Conservation (phyloP, 345 rosid species). For the Viola odorata region DNA sequence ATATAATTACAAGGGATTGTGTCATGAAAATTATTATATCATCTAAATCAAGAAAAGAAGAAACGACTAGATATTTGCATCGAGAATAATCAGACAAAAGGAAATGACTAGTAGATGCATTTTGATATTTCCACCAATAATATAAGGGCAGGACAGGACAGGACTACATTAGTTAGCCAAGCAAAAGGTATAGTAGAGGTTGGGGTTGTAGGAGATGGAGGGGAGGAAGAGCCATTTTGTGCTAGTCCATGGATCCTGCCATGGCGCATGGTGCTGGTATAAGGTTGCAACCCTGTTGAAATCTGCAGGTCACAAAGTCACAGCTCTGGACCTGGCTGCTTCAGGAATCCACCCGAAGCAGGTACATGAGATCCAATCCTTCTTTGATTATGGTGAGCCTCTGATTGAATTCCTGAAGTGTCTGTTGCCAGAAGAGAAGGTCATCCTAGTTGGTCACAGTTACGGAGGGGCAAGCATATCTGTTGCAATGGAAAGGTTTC, state of each 20-base stretch:
- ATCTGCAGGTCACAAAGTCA: slow-evolving; percentile 11
- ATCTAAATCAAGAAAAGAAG: too few species aligned
- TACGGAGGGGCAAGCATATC: slow-evolving; percentile 7
- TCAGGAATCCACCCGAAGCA: slow-evolving; percentile 4
- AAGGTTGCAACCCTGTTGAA: slow-evolving; percentile 9
- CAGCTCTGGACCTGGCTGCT: slow-evolving; percentile 16
- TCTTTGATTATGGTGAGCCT: slow-evolving; percentile 3
- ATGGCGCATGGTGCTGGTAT: slow-evolving; percentile 27
- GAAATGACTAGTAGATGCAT: too few species aligned
- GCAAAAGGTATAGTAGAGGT: not conserved
- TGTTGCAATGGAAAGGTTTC: slow-evolving; percentile 10
- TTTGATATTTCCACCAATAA: too few species aligned
- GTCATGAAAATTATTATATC: too few species aligned
- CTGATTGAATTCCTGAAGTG: slow-evolving; percentile 5
- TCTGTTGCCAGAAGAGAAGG: slow-evolving; percentile 1
- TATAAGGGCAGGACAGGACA: too few species aligned
- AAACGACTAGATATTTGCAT: too few species aligned
- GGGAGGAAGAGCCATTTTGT: slow-evolving; percentile 4
- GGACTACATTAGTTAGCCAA: not conserved
- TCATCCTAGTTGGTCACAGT: slow-evolving; percentile 15
- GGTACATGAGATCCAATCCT: not conserved
- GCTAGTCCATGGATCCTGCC: slow-evolving; percentile 7
- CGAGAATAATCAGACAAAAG: too few species aligned
- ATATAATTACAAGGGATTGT: too few species aligned
- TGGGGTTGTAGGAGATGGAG: not conserved